Evolutionary conservation across 1,139 yeast genomes (phyloP), one percentile per base, ranked within the genome.

Genomic region (Taphrina wiesneri): DNA sequence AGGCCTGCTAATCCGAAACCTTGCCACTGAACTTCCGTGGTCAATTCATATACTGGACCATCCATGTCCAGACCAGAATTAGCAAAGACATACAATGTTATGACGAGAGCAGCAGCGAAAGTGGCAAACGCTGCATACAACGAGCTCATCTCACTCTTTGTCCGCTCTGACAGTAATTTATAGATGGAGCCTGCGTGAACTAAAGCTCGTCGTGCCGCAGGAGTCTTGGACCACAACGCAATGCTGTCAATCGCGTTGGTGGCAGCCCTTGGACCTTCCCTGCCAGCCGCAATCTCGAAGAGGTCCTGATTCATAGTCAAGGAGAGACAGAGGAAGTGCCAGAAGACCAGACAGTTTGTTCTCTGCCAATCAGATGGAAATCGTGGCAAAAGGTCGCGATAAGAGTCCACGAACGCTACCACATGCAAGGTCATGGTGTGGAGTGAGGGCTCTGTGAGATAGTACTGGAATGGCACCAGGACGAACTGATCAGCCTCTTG

Each of bases 171-270:
- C 56, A 60, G 17, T 7, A 60, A 30, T 23, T 49, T 25, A 36
- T 60, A 60, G 34, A 60, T 53, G 19, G 32, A 53, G 56, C 56
- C 64, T n/a, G 57, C 32, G 43, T 60, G 64, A 17, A 60, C 21
- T 9, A 60, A 17, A 15, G 64, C 64, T 13, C 64, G 64, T 11
- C 64, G 64, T 11, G 64, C 64, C 26, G 64, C 64, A 7, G 64
- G 43, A 4, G 57, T 60, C 32, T 19, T 43, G 36, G 56, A 41
- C 64, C 64, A 60, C 19, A 19, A n/a, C 17, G 45, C 47, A 9
- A 53, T 60, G 36, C 46, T 49, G 46, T 39, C 32, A 26, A 53
- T 43, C 17, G 57, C 64, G 39, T 11, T 49, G 49, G 41, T 36
- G n/a, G 57, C 64, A 7, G 64, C 56, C 25, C 36, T 17, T 11